These are phyloP conservation scores for Chloris gayana DNA, from an alignment of 176 grass and related monocot species.

Conservation along the genomic window DNA sequence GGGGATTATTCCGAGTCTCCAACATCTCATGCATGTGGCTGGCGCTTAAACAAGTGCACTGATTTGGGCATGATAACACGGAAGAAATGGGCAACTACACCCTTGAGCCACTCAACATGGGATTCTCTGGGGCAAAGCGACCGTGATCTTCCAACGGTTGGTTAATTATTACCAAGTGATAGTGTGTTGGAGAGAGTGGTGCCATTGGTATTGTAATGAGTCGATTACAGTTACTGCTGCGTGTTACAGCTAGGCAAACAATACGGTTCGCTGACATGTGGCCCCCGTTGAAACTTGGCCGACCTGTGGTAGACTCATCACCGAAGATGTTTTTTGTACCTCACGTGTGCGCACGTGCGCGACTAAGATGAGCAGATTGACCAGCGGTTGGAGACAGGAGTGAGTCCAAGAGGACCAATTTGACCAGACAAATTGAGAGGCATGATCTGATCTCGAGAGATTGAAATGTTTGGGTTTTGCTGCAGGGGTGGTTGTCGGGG, in stretches of 20 bases:
- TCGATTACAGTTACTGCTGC: background rate
- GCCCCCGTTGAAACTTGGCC: background rate
- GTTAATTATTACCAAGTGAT: slow-evolving; percentile 10
- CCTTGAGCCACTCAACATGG: slow-evolving; percentile 40
- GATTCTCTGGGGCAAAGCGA: slow-evolving; percentile 49
- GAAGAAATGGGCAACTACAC: slow-evolving; percentile 25
- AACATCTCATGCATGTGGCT: slow-evolving; percentile 43
- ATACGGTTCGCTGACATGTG: background rate
- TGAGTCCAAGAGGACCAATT: slow-evolving; percentile 1
- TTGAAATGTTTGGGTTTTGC: slow-evolving; percentile 35
- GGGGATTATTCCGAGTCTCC: slow-evolving; percentile 33
- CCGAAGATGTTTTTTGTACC: background rate
- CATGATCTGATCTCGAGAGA: slow-evolving; percentile 38
- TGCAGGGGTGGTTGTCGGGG: background rate
- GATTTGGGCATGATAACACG: slow-evolving; percentile 9
- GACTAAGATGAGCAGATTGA: background rate
- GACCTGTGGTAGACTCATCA: background rate
- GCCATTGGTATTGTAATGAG: background rate
- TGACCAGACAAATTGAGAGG: slow-evolving; percentile 33
- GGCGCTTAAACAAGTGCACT: slow-evolving; percentile 31
- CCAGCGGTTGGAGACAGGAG: background rate
- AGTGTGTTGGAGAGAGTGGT: too few species aligned
- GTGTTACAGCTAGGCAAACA: background rate
- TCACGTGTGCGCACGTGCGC: background rate
- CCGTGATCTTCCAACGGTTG: slow-evolving; percentile 45